Base-by-base conservation (phyloP, 257 asterid species). In the Penstemon davidsonii region DNA sequence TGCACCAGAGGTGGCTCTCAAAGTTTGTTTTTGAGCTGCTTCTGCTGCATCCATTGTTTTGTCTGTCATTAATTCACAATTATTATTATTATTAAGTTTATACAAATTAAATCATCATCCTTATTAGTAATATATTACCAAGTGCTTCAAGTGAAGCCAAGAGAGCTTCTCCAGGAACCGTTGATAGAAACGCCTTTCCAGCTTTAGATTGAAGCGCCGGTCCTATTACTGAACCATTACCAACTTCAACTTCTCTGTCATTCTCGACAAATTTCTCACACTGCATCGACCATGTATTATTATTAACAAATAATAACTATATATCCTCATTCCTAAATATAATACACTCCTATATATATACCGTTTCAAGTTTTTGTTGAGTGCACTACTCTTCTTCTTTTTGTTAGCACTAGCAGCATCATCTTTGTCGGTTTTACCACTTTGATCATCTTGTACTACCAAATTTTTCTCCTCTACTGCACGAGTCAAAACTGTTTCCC, bases 201-300 rank as follows among this genome's bases (percentile, higher is more conserved):
- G 92, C 80, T 72, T 78, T 71, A 52, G 97, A 91, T 42, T 84
- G 80, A 66, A 86, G 84, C 13, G 83, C 68, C 0, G 97, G 92
- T 12, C 42, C 81, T 78, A 91, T 77, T 15, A 86, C 83, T n/a
- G 96, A 83, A 41, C 96, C 88, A 42, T 72, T 79, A 3, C 84
- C 91, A 46, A 83, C 65, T 41, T 94, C 97, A 19, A 88, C 86
- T 86, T 85, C 61, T 85, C 95, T 4, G 97, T 91, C 97, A 88
- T 86, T 67, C 79, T 79, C 2, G 97, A 86, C 80, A 91, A 9
- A 67, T 85, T 81, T 59, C 96, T 88, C 49, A 73, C 97, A 9
- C 96, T 90, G 7, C 11, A 38, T 45, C 13, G n/a, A 40, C 62
- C 15, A 40, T 5, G 51, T 12, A 3, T 64, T 39, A 3, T 64